Base-by-base conservation (phyloP, 225 moss, liverwort and hornwort species). In the Rhytidiadelphus loreus region DNA sequence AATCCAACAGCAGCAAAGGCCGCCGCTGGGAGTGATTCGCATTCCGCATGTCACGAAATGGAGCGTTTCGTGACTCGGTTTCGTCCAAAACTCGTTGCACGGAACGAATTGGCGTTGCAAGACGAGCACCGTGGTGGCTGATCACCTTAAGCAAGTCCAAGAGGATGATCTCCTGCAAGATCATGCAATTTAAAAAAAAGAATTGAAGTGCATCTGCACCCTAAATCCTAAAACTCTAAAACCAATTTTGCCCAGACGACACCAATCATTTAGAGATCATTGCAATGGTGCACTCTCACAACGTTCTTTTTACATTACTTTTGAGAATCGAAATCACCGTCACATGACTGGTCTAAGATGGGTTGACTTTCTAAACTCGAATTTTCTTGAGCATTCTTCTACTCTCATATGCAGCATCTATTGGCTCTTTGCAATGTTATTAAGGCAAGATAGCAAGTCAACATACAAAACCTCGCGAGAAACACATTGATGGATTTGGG, bases 21-120 rank as follows among this genome's bases (percentile, higher is more conserved):
- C 95, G 93, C 86, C 89, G 91, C 62, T 92, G 91, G n/a, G 87
- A 80, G 75, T 94, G 91, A 86, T 88, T 85, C 28, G 89, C 83
- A 78, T 91, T 90, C 44, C 91, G 89, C 89, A 94, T 90, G 50
- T 94, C 94, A 82, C 94, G 92, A 65, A 89, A 94, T 16, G 92
- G 90, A 53, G 92, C 73, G 61, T 85, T 88, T 58, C 96, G 94
- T 81, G 97, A 86, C 89, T 98, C 98, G 84, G 85, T 89, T 84
- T 98, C 98, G 92, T 98, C 98, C 81, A 97, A 39, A 89, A 98
- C 90, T 66, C 98, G 95, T 86, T 98, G 98, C 60, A 98, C 98
- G 63, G 98, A 98, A 75, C 98, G 96, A 52, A 98, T 97, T 39
- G 98, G 98, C 81, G 98, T 98, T 53, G 98, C 98, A 88, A 98